These are phyloP conservation scores for Neoscytalidium dimidiatum DNA, from an alignment of 2,329 filamentous ascomycete genomes.

Conservation along the genomic window DNA sequence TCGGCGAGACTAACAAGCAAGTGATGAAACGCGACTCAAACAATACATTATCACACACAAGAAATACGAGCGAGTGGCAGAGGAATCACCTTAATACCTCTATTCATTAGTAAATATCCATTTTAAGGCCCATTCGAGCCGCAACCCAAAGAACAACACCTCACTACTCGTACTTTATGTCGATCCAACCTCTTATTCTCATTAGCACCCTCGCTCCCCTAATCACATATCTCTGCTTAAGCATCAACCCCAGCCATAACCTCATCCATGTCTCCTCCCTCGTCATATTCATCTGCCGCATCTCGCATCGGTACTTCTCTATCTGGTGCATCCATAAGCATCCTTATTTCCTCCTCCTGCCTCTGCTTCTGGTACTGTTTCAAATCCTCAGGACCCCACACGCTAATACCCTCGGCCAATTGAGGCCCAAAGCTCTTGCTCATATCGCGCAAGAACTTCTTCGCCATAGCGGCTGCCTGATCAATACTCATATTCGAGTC, in stretches of 20 bases:
- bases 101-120: too few species aligned
- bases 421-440: constrained; percentile 81
- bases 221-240: background rate
- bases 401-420: constrained; percentile 90
- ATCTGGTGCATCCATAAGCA: constrained; percentile 55
- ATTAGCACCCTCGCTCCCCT: background rate
- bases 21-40: too few species aligned
- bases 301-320: constrained; percentile 31
- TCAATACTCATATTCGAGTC: constrained; percentile 92
- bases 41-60: too few species aligned
- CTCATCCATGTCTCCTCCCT: constrained; percentile 37
- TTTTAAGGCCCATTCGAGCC: too few species aligned
- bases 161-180: background rate
- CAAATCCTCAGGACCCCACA: constrained; percentile 82
- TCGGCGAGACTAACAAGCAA: too few species aligned
- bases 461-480: constrained; percentile 86
- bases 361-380: constrained; percentile 75
- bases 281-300: constrained; percentile 36
- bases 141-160: too few species aligned
- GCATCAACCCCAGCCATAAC: constrained; percentile 36
- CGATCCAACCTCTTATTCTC: background rate
- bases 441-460: constrained; percentile 88
- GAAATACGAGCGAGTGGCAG: too few species aligned
- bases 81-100: too few species aligned
- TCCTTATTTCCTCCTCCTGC: constrained; percentile 67